Evolutionary conservation across 1,284 basidiomycete species (phyloP).

Genomic region (Ganoderma lingzhi): DNA sequence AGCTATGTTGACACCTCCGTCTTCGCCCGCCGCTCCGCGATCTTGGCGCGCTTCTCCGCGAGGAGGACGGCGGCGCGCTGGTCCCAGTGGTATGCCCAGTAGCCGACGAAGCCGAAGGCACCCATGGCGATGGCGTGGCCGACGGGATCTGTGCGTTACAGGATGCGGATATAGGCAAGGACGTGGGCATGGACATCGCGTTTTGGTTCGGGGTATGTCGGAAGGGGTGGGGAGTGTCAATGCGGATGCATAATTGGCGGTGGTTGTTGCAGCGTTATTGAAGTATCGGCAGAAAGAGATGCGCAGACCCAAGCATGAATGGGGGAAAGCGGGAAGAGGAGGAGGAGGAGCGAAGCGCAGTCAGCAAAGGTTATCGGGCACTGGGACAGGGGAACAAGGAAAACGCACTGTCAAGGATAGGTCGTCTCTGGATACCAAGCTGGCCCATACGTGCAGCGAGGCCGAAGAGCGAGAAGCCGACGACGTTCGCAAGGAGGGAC

Average conservation of each 20-base stretch:
- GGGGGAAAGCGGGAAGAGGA: not conserved
- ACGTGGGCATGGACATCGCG: not conserved
- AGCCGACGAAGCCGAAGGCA: conserved; percentile 71
- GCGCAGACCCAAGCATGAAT: not conserved
- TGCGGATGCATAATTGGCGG: not conserved
- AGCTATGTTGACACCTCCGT: conserved; percentile 34
- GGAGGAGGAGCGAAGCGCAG: not conserved
- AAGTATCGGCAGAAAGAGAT: not conserved
- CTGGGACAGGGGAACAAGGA: not conserved
- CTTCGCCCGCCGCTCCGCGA: conserved; percentile 56
- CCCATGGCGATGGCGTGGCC: conserved; percentile 73
- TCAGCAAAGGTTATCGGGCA: not conserved
- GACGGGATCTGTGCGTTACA: conserved; percentile 56
- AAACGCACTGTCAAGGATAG: conserved; percentile 71
- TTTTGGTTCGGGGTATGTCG: not conserved
- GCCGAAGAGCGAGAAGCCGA: conserved; percentile 84
- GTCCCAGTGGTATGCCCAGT: conserved; percentile 76
- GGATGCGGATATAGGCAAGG: not conserved
- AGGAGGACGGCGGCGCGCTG: conserved; percentile 63
- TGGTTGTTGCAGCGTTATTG: not conserved
- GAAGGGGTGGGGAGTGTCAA: not conserved
- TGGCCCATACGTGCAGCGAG: conserved; percentile 83
- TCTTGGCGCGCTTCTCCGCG: conserved; percentile 65
- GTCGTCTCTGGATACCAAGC: conserved; percentile 79
- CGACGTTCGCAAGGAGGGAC: conserved; percentile 75